Percentiles rank a stretch among this genome's conserved stretches.
Evolutionary conservation across 371 early-diverging fungal genomes (phyloP).

Genomic region (Mortierella polycephala): DNA sequence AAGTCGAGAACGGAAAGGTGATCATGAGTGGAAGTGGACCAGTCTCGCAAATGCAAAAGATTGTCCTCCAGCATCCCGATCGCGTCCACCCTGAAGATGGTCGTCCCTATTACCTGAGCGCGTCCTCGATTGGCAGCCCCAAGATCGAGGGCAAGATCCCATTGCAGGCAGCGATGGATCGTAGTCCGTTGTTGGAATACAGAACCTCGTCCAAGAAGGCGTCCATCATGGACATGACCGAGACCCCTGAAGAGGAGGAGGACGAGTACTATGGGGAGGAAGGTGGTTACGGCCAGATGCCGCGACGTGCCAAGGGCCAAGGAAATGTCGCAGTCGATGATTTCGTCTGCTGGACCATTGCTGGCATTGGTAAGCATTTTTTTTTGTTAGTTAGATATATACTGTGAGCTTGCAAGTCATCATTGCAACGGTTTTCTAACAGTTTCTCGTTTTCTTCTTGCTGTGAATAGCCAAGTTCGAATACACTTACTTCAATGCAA

Average conservation of each 20-base stretch:
- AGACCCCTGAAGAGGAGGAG: conserved; percentile 16
- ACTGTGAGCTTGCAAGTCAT: neutral
- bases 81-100: conserved; percentile 40
- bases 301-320: conserved; percentile 12
- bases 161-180: conserved; percentile 47
- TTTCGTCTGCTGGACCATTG: conserved; percentile 81
- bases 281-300: conserved; percentile 2
- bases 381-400: neutral
- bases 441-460: conserved; percentile 22
- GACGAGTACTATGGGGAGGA: conserved; percentile 19
- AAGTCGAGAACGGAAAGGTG: conserved; percentile 76
- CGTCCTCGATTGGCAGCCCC: conserved; percentile 36
- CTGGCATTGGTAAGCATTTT: conserved; percentile 61
- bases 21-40: conserved; percentile 68
- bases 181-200: conserved; percentile 35
- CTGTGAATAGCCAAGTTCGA: conserved; percentile 57
- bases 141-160: conserved; percentile 34
- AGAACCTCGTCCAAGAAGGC: conserved; percentile 41
- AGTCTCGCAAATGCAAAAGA: conserved; percentile 81
- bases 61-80: conserved; percentile 68
- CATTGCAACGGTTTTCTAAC: conserved; percentile 12
- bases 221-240: conserved; percentile 33
- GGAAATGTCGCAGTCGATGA: conserved; percentile 62
- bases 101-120: conserved; percentile 35
- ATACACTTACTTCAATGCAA: conserved; percentile 59